Percentiles rank a stretch among this genome's conserved stretches.
Evolutionary conservation across 2,329 filamentous ascomycete genomes (phyloP).

Genomic region (Cladobotryum protrusum): DNA sequence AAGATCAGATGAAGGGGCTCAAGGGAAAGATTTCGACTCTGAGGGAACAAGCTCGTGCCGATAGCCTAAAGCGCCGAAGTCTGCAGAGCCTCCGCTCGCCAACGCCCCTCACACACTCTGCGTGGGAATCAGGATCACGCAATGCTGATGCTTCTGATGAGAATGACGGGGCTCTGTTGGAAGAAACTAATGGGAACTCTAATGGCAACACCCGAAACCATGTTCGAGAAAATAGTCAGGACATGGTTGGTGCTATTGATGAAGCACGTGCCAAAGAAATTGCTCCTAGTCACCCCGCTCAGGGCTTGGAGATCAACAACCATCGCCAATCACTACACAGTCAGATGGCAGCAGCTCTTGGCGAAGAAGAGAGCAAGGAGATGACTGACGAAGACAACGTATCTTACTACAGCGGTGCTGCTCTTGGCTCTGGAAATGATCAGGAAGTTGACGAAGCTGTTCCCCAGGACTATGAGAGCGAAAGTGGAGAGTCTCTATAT

Average conservation of each 20-base stretch:
- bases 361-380: too few species aligned
- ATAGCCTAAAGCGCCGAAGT: conserved; percentile 71
- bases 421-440: conserved; percentile 18
- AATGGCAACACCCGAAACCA: background rate
- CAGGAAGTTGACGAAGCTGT: conserved; percentile 32
- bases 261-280: background rate
- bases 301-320: too few species aligned
- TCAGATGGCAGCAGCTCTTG: too few species aligned
- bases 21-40: conserved; percentile 79
- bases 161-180: conserved; percentile 11
- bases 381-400: too few species aligned
- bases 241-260: background rate
- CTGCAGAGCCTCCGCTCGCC: conserved; percentile 67
- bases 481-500: conserved; percentile 59
- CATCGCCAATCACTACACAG: too few species aligned
- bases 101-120: conserved; percentile 72
- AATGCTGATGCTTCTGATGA: conserved; percentile 15
- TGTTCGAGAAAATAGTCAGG: background rate
- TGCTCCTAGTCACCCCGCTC: too few species aligned
- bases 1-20: conserved; percentile 78
- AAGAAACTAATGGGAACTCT: background rate
- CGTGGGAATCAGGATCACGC: conserved; percentile 23
- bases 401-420: too few species aligned
- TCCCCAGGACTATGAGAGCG: conserved; percentile 44
- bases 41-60: conserved; percentile 70